Base-by-base conservation (phyloP, 768 basidiomycete species). In the Leucosporidium creatinivorum region DNA sequence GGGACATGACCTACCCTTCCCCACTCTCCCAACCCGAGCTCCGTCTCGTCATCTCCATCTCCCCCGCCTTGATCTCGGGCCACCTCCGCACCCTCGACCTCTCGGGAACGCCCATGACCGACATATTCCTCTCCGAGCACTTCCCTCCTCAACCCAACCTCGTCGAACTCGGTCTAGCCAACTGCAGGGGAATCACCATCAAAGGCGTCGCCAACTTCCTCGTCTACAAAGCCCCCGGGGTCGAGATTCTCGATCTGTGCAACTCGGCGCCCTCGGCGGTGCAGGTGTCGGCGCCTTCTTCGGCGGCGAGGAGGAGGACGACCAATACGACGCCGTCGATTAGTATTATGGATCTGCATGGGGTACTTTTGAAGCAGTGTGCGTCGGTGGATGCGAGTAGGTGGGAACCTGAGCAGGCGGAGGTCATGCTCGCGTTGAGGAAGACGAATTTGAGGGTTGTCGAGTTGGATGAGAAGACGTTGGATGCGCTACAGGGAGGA, bases 121-220 rank as follows among this genome's bases (percentile, higher is more conserved):
- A 80, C 55, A 80, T 83, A 12, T 78, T 87, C 66, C 75, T 87
- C 9, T 70, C 74, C 21, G 80, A 81, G 15, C 76, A 79, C 1
- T 85, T 85, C 75, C 82, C 82, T 23, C 79, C 85, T 10, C 91
- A 91, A 77, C 85, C 85, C 4, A 48, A 82, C 54, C 81, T 99
- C 31, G 86, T 93, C 63, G 92, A 91, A 25, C 81, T 98, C 49
- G 94, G 96, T 8, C 83, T 99, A 30, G 93, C 91, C 12, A 86
- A 91, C 77, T 89, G 96, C 65, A 85, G 89, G 8, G 76, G 81
- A 33, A 82, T 98, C 44, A 81, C 84, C 52, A 80, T 97, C 31
- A 80, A 80, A 26, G 83, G 81, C 8, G 81, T 98, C 63, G 79
- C 87, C 10, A 79, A 83, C 19, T 93, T 97, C 78, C 71, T 98